A percentile compares a stretch with the other conserved stretches of the same genome.
Evolutionary conservation across 2,329 filamentous ascomycete genomes (phyloP).

Genomic region (Colletotrichum spinosum): DNA sequence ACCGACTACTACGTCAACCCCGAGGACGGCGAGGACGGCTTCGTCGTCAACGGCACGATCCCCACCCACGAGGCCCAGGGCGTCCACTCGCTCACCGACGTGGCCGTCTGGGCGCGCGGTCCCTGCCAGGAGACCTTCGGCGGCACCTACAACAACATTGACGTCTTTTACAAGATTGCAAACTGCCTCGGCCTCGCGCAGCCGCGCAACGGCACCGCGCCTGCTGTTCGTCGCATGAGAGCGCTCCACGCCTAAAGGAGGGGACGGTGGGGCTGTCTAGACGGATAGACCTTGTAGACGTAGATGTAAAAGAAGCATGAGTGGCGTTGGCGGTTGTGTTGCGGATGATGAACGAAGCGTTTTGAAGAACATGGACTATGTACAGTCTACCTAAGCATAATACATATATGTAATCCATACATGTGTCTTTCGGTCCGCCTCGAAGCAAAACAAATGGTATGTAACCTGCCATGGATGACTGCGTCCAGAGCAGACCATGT

Average conservation of each 20-base stretch:
- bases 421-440: neutral
- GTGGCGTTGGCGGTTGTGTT: constrained; percentile 9
- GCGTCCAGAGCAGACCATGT: too few relatives aligned
- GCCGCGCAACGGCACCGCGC: constrained; percentile 29
- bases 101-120: constrained; percentile 81
- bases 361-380: neutral
- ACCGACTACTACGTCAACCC: constrained; percentile 76
- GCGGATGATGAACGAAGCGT: neutral
- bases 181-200: constrained; percentile 70
- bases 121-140: constrained; percentile 83
- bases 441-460: too few relatives aligned
- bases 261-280: neutral
- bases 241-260: constrained; percentile 8
- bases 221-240: constrained; percentile 1
- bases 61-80: constrained; percentile 72
- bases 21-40: constrained; percentile 73
- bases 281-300: neutral
- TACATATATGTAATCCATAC: neutral
- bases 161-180: constrained; percentile 81
- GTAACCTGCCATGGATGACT: too few relatives aligned
- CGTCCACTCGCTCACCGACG: constrained; percentile 82
- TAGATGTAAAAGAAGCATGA: constrained; percentile 15
- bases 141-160: constrained; percentile 77
- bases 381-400: neutral
- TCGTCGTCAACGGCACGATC: constrained; percentile 81